Conservation (phyloP, 2,329 filamentous ascomycete genomes). For the Nakataea oryzae region DNA sequence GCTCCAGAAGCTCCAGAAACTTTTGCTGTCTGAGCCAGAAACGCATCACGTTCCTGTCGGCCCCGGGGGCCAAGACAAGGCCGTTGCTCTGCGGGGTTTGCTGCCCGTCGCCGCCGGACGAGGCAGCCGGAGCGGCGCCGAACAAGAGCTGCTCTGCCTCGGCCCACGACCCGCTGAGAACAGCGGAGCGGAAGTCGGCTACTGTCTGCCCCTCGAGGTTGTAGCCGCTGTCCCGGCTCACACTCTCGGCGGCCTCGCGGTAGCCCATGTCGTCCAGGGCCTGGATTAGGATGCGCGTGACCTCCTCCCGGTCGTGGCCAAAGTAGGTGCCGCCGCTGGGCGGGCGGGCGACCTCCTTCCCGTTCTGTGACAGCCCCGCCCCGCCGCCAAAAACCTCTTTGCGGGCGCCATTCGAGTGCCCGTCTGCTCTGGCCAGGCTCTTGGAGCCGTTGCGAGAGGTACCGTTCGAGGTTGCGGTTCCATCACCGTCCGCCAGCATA, state of each 20-base stretch:
- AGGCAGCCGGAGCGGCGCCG: slow-evolving; percentile 27
- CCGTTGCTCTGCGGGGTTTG: slow-evolving; percentile 33
- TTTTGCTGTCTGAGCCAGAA: slow-evolving; percentile 91
- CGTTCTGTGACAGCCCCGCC: not conserved
- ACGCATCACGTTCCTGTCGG: slow-evolving; percentile 69
- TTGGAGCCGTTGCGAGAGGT: not conserved
- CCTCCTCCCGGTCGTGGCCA: slow-evolving; percentile 85
- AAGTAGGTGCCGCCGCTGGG: slow-evolving; percentile 40
- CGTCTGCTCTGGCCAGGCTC: not conserved
- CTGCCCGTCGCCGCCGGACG: slow-evolving; percentile 19
- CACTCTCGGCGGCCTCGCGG: slow-evolving; percentile 58
- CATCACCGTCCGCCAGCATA: slow-evolving; percentile 2
- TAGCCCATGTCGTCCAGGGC: slow-evolving; percentile 85
- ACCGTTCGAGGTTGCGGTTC: not conserved
- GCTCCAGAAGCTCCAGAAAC: slow-evolving; percentile 81
- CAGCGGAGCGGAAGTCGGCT: slow-evolving; percentile 71
- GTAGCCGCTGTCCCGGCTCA: slow-evolving; percentile 76
- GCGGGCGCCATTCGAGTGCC: slow-evolving; percentile 2
- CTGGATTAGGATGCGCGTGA: slow-evolving; percentile 87
- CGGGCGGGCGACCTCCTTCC: not conserved
- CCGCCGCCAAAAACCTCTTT: not conserved
- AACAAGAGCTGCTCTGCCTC: slow-evolving; percentile 77
- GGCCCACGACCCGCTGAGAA: slow-evolving; percentile 71
- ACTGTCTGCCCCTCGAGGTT: slow-evolving; percentile 80
- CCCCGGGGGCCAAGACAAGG: slow-evolving; percentile 63